These are phyloP conservation scores for Pneumocystis oryctolagi DNA, from an alignment of 1,139 yeast species.

Conservation along the genomic window DNA sequence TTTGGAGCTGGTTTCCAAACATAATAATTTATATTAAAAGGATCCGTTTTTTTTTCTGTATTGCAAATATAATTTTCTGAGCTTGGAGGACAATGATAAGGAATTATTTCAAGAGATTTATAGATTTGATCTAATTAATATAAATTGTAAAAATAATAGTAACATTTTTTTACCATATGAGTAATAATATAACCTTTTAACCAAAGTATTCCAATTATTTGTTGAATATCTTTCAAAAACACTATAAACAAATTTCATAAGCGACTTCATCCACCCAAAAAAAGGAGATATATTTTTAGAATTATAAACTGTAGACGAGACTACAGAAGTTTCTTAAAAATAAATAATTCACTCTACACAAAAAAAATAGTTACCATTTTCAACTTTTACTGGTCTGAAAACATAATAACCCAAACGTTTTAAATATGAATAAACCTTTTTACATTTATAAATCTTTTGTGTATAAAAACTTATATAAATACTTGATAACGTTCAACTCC, in stretches of 20 bases:
- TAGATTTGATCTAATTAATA: constrained; percentile 6
- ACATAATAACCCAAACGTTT: constrained; percentile 72
- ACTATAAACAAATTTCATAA: constrained; percentile 3
- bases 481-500: constrained; percentile 40
- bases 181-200: constrained; percentile 11
- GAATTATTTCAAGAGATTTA: constrained; percentile 12
- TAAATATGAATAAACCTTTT: constrained; percentile 51
- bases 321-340: background rate
- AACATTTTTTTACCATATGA: constrained; percentile 11
- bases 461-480: background rate
- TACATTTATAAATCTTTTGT: background rate
- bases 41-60: constrained; percentile 5
- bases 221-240: constrained; percentile 4
- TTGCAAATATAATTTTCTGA: constrained; percentile 1
- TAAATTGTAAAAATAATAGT: background rate
- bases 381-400: constrained; percentile 22
- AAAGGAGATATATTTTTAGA: background rate
- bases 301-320: background rate
- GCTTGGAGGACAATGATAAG: constrained; percentile 5
- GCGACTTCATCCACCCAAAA: background rate
- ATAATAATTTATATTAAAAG: constrained; percentile 33
- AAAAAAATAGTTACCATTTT: background rate
- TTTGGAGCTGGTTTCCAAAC: constrained; percentile 74
- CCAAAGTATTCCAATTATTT: constrained; percentile 13
- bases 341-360: background rate